Evolutionary conservation across 495 filamentous ascomycete genomes (phyloP).

Genomic region (Schizothecium vesticola): DNA sequence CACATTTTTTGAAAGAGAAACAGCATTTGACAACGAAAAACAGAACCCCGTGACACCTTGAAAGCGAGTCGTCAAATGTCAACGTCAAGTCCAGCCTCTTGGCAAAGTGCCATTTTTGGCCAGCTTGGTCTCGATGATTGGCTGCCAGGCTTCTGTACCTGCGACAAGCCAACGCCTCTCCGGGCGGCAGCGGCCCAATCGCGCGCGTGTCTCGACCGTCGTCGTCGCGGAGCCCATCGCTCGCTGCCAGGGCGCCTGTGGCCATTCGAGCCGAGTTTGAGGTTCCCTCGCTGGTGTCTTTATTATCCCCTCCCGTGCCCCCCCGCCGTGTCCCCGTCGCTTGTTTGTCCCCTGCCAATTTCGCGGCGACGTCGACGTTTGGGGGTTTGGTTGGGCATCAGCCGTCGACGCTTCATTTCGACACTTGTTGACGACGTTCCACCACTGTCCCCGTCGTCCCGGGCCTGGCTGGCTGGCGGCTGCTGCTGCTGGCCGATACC

Average conservation of each 20-base stretch:
- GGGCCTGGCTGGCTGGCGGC: neutral
- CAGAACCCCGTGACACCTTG: neutral
- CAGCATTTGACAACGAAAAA: neutral
- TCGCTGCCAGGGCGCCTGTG: neutral
- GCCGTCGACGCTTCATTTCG: neutral
- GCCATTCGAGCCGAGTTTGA: neutral
- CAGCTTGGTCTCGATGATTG: neutral
- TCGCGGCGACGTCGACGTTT: neutral
- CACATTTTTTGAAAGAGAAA: neutral
- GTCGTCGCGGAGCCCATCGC: neutral
- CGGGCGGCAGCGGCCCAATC: neutral
- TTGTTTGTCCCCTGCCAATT: neutral
- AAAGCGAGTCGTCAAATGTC: too few relatives aligned
- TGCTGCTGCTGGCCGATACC: neutral
- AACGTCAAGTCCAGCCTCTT: neutral
- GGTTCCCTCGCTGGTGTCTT: neutral
- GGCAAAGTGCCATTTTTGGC: slow-evolving; percentile 1
- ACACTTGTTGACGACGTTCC: neutral
- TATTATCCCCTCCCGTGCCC: neutral
- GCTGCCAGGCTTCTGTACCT: neutral
- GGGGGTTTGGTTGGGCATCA: neutral
- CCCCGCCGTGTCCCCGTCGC: neutral
- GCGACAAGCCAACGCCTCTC: neutral
- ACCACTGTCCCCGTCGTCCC: neutral
- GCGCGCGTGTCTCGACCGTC: slow-evolving; percentile 9